Evolutionary conservation across 495 filamentous ascomycete species (phyloP), one percentile per base, ranked within the genome.

Genomic region (Hypoxylon cercidicola): DNA sequence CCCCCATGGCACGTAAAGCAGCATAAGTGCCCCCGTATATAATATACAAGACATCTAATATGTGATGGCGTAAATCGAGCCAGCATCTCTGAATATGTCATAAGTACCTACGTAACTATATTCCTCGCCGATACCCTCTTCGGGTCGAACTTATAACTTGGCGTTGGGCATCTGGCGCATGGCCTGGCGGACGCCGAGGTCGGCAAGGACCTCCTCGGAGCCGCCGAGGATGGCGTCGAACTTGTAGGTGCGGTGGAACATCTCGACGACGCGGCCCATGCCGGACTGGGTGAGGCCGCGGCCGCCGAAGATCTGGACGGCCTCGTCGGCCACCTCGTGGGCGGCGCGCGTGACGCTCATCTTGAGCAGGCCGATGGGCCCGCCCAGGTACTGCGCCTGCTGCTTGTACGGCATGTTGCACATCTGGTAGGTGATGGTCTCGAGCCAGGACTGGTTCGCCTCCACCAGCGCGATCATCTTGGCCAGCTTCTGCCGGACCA

Each of bases 191-290:
- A 95, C 91, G 15, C 91, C 92, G 54, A 95, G 72, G 75, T 96
- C 92, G 3, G 86, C 90, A 52, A 96, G 74, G 54, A 95, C 87
- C 78, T 95, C 92, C 76, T 96, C 92, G 11, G 91, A 88, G 2
- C 91, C 91, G 49, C 92, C 92, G 4, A 96, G 76, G 62, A 96
- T 93, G 12, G 92, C 87, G 75, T 96, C 92, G 68, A 95, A 95
- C 80, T 95, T 95, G 77, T 95, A 94, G 0, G 87, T 91, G 30
- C 90, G 82, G 71, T 93, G 82, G 80, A 93, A 94, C 80, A 87
- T 87, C 78, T 95, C 92, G 34, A 95, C 85, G 20, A 90, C 79
- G 40, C 83, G 83, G 23, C 92, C 92, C 91, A 95, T 96, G 25
- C 92, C 92, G 0, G 81, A 84, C 78, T 93, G 89, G 1, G 91